Conservation (phyloP, 2,329 filamentous ascomycete species). For the Monosporascus sp. region DNA sequence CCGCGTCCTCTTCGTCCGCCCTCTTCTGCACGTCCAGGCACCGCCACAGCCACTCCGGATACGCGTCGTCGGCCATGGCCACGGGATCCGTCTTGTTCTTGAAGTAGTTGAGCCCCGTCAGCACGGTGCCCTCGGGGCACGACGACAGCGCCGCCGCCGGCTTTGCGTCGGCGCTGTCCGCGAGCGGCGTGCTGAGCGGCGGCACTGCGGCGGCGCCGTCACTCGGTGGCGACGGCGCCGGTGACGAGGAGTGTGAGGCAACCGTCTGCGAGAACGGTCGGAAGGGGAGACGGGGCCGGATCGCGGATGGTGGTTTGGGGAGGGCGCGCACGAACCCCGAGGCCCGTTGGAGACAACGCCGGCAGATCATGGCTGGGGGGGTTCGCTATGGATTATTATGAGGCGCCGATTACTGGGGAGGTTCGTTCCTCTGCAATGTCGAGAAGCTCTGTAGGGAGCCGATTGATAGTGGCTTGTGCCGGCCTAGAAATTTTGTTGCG, state of each 20-base stretch:
- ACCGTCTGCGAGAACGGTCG: constrained; percentile 36
- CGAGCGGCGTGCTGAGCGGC: constrained; percentile 22
- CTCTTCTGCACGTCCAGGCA: constrained; percentile 60
- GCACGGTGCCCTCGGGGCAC: constrained; percentile 61
- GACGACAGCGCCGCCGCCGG: constrained; percentile 33
- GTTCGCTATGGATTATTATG: background rate
- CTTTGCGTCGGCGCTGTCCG: constrained; percentile 11
- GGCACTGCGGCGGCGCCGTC: constrained; percentile 10
- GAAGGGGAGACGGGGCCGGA: constrained; percentile 12
- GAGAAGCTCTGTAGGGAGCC: constrained; percentile 1
- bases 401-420: background rate
- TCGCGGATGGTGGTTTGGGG: constrained; percentile 9
- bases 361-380: constrained; percentile 32
- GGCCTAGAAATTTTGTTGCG: constrained; percentile 26
- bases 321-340: constrained; percentile 23
- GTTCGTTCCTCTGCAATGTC: background rate
- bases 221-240: constrained; percentile 26
- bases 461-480: constrained; percentile 5
- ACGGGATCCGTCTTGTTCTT: constrained; percentile 70
- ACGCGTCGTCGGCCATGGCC: constrained; percentile 67
- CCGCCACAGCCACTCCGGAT: constrained; percentile 76
- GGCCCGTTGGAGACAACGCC: constrained; percentile 44
- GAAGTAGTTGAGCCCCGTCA: constrained; percentile 71
- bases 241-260: constrained; percentile 25
- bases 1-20: constrained; percentile 40